These are phyloP conservation scores for Fusarium bulbicola DNA, from an alignment of 2,329 filamentous ascomycete genomes.

Conservation along the genomic window DNA sequence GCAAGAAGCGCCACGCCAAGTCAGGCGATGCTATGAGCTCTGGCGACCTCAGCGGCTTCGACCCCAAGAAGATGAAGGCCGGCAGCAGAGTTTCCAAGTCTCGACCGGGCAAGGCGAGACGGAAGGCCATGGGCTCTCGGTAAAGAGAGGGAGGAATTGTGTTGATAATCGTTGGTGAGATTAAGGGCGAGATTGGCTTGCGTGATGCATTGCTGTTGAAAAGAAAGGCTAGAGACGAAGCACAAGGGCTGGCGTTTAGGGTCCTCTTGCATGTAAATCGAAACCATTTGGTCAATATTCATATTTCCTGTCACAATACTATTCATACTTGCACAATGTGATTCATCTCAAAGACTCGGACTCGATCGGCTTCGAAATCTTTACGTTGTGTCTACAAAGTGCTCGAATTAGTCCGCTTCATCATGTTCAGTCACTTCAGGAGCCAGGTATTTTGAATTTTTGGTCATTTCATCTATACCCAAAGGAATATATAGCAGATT, in stretches of 20 bases:
- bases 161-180: constrained; percentile 5
- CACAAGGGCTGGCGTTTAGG: constrained; percentile 39
- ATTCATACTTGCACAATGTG: not conserved
- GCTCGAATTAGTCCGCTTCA: not conserved
- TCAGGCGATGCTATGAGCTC: constrained; percentile 88
- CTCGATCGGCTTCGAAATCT: not conserved
- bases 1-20: constrained; percentile 92
- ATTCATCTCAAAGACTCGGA: not conserved
- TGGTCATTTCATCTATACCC: constrained; percentile 50
- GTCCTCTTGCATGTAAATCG: constrained; percentile 40
- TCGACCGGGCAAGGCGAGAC: constrained; percentile 61
- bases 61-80: constrained; percentile 83
- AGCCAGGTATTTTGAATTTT: constrained; percentile 36
- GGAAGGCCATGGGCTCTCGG: constrained; percentile 53
- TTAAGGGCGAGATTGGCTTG: not conserved
- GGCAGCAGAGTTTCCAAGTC: constrained; percentile 52
- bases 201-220: constrained; percentile 29
- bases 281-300: constrained; percentile 34
- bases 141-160: constrained; percentile 15
- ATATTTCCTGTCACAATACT: constrained; percentile 20
- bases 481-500: constrained; percentile 49
- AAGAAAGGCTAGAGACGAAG: constrained; percentile 38
- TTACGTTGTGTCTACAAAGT: not conserved
- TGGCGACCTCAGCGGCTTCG: constrained; percentile 83
- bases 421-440: not conserved